Conservation (phyloP, 202 grass and related monocot genomes). For the Sporobolus alterniflorus region DNA sequence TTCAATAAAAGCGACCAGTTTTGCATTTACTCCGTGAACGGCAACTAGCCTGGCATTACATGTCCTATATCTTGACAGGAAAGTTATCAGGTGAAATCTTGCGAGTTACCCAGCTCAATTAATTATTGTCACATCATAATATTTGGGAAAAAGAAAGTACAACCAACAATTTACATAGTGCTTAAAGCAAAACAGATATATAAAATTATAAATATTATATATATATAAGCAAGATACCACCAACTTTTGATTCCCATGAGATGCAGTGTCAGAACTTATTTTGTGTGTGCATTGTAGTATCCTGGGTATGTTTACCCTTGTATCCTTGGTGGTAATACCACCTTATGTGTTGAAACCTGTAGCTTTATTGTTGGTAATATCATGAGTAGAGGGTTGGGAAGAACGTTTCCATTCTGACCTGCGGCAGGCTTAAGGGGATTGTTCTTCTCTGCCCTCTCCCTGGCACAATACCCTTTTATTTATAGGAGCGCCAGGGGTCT, state of each 20-base stretch:
- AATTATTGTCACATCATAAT: background rate
- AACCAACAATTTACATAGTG: background rate
- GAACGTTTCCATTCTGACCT: too few relatives aligned
- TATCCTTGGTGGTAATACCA: too few relatives aligned
- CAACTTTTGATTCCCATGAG: slow-evolving; percentile 10
- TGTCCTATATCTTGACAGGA: background rate
- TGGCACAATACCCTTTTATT: too few relatives aligned
- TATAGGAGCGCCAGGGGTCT: too few relatives aligned
- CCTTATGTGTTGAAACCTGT: too few relatives aligned
- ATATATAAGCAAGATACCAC: too few relatives aligned
- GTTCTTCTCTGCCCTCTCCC: too few relatives aligned
- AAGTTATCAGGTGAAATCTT: slow-evolving; percentile 24
- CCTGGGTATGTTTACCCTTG: background rate
- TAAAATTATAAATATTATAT: too few relatives aligned
- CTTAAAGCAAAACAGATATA: background rate
- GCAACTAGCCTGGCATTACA: slow-evolving; percentile 14
- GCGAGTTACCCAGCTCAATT: slow-evolving; percentile 4
- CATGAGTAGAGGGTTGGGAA: too few relatives aligned
- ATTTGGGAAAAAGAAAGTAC: slow-evolving; percentile 3
- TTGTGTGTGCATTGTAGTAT: background rate
- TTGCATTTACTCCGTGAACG: slow-evolving; percentile 5
- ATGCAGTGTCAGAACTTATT: slow-evolving; percentile 8
- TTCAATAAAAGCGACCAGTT: slow-evolving; percentile 20
- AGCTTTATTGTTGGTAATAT: too few relatives aligned
- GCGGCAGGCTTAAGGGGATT: too few relatives aligned